Conservation (phyloP, 192 early-diverging fungal species). For the Umbelopsis ramanniana region DNA sequence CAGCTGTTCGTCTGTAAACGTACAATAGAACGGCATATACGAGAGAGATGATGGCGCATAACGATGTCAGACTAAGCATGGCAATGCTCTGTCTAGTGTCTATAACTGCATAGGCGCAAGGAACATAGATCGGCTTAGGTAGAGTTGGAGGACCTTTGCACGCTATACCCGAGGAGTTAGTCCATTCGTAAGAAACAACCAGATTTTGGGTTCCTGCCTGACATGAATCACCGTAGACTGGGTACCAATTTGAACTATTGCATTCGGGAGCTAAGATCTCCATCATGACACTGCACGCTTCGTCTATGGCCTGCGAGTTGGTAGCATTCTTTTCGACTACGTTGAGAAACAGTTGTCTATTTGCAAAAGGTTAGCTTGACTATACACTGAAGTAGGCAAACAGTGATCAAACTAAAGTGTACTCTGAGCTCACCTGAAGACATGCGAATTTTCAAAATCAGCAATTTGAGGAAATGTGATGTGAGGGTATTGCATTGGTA, state of each 20-base stretch:
- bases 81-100: constrained; percentile 10
- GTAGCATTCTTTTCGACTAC: constrained; percentile 18
- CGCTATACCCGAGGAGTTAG: neutral
- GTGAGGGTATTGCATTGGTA: constrained; percentile 25
- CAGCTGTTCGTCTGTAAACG: constrained; percentile 6
- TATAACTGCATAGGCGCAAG: constrained; percentile 13
- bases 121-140: neutral
- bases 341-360: neutral
- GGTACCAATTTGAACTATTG: constrained; percentile 3
- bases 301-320: constrained; percentile 16
- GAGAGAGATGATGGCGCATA: constrained; percentile 14
- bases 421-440: constrained; percentile 3
- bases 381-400: no score
- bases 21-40: constrained; percentile 13
- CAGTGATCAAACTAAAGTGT: neutral
- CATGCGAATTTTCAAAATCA: constrained; percentile 18
- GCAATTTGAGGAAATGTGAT: constrained; percentile 13
- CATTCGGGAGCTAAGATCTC: constrained; percentile 22
- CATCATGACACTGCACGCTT: constrained; percentile 20
- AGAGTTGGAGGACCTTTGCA: constrained; percentile 19
- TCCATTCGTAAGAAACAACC: constrained; percentile 18
- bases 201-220: neutral
- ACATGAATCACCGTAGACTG: neutral
- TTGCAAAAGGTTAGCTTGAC: neutral
- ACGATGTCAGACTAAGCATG: constrained; percentile 1